phyloP scores from a whole-genome alignment of 2,329 filamentous ascomycete species.

The Alternaria arbusti region DNA sequence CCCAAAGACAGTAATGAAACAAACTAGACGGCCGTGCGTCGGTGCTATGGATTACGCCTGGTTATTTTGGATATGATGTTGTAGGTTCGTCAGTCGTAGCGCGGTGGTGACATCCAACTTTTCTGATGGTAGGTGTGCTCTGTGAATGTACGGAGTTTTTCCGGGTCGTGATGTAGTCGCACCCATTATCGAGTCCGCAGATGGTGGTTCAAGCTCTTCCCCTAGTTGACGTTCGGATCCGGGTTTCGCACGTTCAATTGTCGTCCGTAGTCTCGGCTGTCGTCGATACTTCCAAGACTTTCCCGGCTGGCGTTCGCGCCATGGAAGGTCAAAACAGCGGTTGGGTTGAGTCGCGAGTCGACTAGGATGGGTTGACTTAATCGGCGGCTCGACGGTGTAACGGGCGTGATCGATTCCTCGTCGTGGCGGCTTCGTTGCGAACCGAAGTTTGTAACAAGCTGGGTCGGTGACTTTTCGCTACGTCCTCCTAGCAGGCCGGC shows the following conservation, averaged over 20 bases:
- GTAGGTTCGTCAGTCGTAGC: conserved; percentile 39
- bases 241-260: conserved; percentile 53
- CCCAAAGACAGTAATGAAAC: conserved; percentile 4
- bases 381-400: conserved; percentile 44
- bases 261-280: conserved; percentile 56
- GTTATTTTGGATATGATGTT: conserved; percentile 14
- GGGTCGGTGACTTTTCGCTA: conserved; percentile 33
- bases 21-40: conserved; percentile 23
- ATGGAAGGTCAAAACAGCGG: conserved; percentile 54
- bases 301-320: conserved; percentile 51
- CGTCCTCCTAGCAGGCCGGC: conserved; percentile 50
- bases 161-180: not conserved
- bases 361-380: conserved; percentile 55
- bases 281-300: conserved; percentile 55
- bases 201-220: not conserved
- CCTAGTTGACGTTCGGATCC: conserved; percentile 25
- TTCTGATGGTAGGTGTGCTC: conserved; percentile 12
- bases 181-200: not conserved
- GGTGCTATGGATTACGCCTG: conserved; percentile 28
- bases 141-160: conserved; percentile 3
- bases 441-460: conserved; percentile 35
- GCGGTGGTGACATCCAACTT: conserved; percentile 25
- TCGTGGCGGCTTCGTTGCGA: conserved; percentile 39
- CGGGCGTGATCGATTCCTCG: conserved; percentile 44
- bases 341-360: conserved; percentile 58